A percentile compares a stretch with the other conserved stretches of the same genome.
Conservation (phyloP, 2,329 filamentous ascomycete genomes). For the Aspergillus brunneoviolaceus region DNA sequence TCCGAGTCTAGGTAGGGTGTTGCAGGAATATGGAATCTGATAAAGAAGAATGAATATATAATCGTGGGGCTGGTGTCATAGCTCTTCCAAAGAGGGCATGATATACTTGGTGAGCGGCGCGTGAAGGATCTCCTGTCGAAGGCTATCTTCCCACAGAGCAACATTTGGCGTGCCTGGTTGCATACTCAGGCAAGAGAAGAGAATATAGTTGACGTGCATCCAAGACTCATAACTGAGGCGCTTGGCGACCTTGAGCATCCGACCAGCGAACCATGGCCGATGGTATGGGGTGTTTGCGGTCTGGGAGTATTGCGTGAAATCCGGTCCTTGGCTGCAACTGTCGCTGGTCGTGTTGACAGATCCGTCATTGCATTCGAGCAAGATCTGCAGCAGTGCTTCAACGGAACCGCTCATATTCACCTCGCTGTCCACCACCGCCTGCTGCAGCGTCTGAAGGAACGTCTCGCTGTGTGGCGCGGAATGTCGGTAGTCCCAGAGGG, state of each 20-base stretch:
- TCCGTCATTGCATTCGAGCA: conserved; percentile 38
- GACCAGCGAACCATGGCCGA: conserved; percentile 41
- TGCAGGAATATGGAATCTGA: neutral
- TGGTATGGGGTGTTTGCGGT: conserved; percentile 26
- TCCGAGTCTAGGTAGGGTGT: neutral
- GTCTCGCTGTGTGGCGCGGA: conserved; percentile 27
- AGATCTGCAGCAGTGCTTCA: conserved; percentile 41
- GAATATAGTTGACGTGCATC: conserved; percentile 36
- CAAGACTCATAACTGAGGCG: conserved; percentile 35
- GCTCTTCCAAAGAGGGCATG: conserved; percentile 25
- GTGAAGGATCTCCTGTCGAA: conserved; percentile 38
- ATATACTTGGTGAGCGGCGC: conserved; percentile 39
- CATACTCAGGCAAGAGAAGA: conserved; percentile 38
- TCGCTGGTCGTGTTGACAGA: conserved; percentile 1
- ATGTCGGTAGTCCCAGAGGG: conserved; percentile 42
- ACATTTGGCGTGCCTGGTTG: conserved; percentile 23
- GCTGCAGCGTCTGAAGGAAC: conserved; percentile 36
- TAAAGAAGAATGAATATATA: neutral
- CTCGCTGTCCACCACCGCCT: conserved; percentile 35
- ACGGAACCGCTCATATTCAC: conserved; percentile 39
- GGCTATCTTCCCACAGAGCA: conserved; percentile 30
- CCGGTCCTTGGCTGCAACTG: conserved; percentile 11
- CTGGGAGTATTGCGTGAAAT: conserved; percentile 32
- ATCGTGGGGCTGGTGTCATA: neutral
- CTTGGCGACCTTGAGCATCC: conserved; percentile 43